phyloP scores from a whole-genome alignment of 2,329 filamentous ascomycete species.

The Beauveria sp. region DNA sequence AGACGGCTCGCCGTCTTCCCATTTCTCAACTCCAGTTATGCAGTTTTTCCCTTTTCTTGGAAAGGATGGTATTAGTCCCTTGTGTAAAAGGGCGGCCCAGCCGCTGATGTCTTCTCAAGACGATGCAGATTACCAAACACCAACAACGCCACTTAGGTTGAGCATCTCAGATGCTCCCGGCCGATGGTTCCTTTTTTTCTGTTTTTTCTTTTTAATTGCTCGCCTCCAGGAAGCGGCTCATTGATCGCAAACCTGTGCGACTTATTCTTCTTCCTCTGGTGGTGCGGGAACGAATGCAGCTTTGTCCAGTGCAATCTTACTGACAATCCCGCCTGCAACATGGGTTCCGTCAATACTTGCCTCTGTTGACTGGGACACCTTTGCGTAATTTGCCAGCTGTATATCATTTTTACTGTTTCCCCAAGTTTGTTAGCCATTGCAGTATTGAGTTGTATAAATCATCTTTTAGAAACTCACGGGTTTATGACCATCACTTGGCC shows the following conservation, averaged over 20 bases:
- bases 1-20: no score
- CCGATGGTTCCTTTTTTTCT: no score
- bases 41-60: no score
- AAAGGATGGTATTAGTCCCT: no score
- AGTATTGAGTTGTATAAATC: neutral
- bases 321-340: conserved; percentile 15
- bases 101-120: no score
- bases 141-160: no score
- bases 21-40: no score
- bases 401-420: neutral
- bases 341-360: conserved; percentile 17
- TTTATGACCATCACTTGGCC: conserved; percentile 47
- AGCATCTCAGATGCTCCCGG: no score
- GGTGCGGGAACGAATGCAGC: neutral
- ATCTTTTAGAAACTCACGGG: conserved; percentile 23
- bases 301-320: neutral
- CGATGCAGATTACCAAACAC: no score
- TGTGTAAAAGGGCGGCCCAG: no score
- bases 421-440: neutral
- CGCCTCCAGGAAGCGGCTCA: neutral
- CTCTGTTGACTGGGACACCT: conserved; percentile 9
- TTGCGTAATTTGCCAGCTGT: conserved; percentile 10
- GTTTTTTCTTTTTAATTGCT: no score
- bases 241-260: neutral
- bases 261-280: neutral